Evolutionary conservation across 1,284 basidiomycete species (phyloP).

Genomic region (Melampsora americana): DNA sequence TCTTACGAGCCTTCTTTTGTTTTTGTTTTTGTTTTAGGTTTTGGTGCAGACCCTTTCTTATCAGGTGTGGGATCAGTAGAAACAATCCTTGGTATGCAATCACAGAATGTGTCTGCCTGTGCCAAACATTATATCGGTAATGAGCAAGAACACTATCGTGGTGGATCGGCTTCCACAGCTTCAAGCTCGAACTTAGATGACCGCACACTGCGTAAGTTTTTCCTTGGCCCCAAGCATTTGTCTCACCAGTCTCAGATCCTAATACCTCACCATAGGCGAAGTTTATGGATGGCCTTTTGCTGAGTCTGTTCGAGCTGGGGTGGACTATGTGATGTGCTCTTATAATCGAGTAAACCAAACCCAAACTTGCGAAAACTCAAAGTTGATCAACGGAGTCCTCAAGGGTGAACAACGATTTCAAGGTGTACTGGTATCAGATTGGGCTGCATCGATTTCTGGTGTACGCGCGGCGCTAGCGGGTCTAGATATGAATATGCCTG

Average conservation of each 20-base stretch:
- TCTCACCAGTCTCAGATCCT: background rate
- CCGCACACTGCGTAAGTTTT: slow-evolving; percentile 49
- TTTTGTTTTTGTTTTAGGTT: slow-evolving; percentile 10
- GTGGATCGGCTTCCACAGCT: slow-evolving; percentile 21
- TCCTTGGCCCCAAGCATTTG: background rate
- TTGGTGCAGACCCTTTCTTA: slow-evolving; percentile 48
- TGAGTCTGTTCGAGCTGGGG: slow-evolving; percentile 43
- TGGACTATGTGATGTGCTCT: slow-evolving; percentile 50
- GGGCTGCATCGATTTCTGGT: slow-evolving; percentile 45
- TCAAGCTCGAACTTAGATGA: slow-evolving; percentile 49
- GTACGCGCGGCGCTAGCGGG: slow-evolving; percentile 35
- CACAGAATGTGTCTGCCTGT: slow-evolving; percentile 50
- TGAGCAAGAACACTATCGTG: slow-evolving; percentile 53
- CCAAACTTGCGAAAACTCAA: slow-evolving; percentile 51
- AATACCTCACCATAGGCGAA: slow-evolving; percentile 44
- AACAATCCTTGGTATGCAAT: slow-evolving; percentile 50
- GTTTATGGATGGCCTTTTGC: slow-evolving; percentile 49
- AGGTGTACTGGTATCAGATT: slow-evolving; percentile 52
- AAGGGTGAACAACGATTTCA: slow-evolving; percentile 52
- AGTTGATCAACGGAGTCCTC: slow-evolving; percentile 51
- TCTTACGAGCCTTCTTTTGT: background rate
- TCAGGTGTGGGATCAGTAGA: slow-evolving; percentile 50
- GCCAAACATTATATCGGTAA: slow-evolving; percentile 52
- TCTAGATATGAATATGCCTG: slow-evolving; percentile 40
- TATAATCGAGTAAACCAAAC: slow-evolving; percentile 52